Conservation (phyloP, 225 moss, liverwort and hornwort genomes). For the Bryum argenteum region DNA sequence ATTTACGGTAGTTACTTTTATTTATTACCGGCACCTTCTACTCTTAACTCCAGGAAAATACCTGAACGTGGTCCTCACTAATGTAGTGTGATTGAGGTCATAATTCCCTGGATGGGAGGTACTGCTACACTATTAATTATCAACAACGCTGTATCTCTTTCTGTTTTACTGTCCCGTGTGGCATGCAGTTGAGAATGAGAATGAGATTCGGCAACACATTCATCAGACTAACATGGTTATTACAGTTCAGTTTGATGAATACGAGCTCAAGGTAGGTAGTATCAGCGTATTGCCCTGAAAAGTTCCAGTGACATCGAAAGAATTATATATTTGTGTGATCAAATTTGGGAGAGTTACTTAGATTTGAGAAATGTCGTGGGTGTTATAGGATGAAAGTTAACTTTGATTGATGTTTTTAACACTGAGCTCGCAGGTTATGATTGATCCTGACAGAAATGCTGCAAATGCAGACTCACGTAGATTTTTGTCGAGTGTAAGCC, state of each 20-base stretch:
- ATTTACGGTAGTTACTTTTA: background rate
- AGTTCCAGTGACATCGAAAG: too few relatives aligned
- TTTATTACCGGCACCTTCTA: conserved; percentile 6
- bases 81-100: conserved; percentile 33
- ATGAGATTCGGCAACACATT: too few relatives aligned
- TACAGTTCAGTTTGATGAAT: too few relatives aligned
- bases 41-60: conserved; percentile 30
- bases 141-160: background rate
- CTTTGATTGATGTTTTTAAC: background rate
- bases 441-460: conserved; percentile 19
- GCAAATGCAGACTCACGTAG: background rate
- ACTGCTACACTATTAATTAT: background rate
- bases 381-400: background rate
- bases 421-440: background rate
- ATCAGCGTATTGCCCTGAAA: too few relatives aligned
- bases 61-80: conserved; percentile 31
- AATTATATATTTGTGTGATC: too few relatives aligned
- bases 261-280: too few relatives aligned
- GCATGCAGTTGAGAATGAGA: too few relatives aligned
- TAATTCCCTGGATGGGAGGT: conserved; percentile 29
- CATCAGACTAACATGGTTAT: too few relatives aligned
- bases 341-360: too few relatives aligned
- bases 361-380: too few relatives aligned
- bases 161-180: background rate
- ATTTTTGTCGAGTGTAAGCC: conserved; percentile 28